Conservation (phyloP, 2,329 filamentous ascomycete species). For the Magnaporthiopsis poae region DNA sequence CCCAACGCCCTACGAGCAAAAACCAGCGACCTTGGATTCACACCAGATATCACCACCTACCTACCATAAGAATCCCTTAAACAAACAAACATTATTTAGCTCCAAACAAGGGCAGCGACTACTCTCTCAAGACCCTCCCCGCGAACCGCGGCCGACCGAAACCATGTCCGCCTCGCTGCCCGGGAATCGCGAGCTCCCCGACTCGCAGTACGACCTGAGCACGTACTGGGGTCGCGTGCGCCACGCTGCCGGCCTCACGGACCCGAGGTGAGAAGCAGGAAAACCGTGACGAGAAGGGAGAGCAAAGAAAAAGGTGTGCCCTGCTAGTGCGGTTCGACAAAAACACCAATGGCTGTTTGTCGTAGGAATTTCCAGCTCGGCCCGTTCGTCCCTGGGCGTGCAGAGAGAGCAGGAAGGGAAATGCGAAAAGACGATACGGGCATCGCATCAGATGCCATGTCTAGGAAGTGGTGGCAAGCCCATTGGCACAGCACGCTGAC, state of each 20-base stretch:
- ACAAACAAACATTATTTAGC: not conserved
- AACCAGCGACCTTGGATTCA: not conserved
- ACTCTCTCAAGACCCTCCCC: not conserved
- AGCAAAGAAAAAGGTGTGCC: not conserved
- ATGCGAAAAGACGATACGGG: not conserved
- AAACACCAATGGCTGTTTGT: not conserved
- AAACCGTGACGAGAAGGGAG: not conserved
- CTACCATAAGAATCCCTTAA: too few species aligned
- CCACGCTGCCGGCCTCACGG: constrained; percentile 80
- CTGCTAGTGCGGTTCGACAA: not conserved
- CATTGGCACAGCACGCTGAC: not conserved
- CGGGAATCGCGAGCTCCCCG: constrained; percentile 69
- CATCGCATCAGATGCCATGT: not conserved
- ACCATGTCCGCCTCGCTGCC: constrained; percentile 57
- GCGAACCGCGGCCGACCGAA: not conserved
- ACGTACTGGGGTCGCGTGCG: constrained; percentile 93
- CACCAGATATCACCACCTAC: not conserved
- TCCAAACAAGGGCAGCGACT: not conserved
- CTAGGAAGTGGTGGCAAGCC: not conserved
- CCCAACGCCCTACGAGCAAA: not conserved
- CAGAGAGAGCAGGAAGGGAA: not conserved
- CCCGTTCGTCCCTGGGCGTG: too few species aligned
- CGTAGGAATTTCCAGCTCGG: not conserved
- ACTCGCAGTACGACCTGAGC: constrained; percentile 81
- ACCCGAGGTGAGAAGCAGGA: constrained; percentile 69